Percentiles rank a stretch among this genome's conserved stretches.
Conservation (phyloP, 2,329 filamentous ascomycete genomes). For the Aspergillus aculeatus region DNA sequence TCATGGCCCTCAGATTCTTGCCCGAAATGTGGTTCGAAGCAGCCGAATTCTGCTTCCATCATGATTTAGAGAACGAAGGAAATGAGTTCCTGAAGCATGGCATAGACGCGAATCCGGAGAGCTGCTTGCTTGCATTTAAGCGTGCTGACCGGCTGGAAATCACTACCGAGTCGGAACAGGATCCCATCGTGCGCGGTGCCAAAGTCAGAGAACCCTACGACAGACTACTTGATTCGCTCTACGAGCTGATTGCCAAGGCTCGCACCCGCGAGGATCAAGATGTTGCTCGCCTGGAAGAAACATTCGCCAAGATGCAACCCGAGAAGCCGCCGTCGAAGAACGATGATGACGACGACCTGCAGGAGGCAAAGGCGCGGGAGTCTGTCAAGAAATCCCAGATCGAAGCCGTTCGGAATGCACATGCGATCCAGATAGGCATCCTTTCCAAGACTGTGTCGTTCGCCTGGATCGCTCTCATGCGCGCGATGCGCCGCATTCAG, state of each 20-base stretch:
- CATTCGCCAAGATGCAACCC: slow-evolving; percentile 47
- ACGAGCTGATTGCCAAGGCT: slow-evolving; percentile 73
- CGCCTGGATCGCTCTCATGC: slow-evolving; percentile 91
- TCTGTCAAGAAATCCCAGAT: slow-evolving; percentile 56
- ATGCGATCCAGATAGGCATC: slow-evolving; percentile 69
- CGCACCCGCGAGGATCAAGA: slow-evolving; percentile 65
- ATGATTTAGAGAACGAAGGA: slow-evolving; percentile 69
- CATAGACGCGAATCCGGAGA: slow-evolving; percentile 87
- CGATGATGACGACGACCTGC: slow-evolving; percentile 57
- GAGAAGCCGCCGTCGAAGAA: slow-evolving; percentile 40
- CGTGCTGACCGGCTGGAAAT: slow-evolving; percentile 84
- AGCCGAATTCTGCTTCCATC: slow-evolving; percentile 85
- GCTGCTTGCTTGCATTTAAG: slow-evolving; percentile 83
- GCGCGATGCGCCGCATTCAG: slow-evolving; percentile 90
- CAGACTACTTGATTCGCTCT: slow-evolving; percentile 80
- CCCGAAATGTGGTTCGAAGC: slow-evolving; percentile 95
- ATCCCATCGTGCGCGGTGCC: slow-evolving; percentile 61
- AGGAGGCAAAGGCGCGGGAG: slow-evolving; percentile 50
- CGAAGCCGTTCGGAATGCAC: slow-evolving; percentile 61
- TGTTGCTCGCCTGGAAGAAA: slow-evolving; percentile 55
- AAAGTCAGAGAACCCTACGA: slow-evolving; percentile 82
- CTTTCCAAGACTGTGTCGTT: slow-evolving; percentile 85
- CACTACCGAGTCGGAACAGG: slow-evolving; percentile 73
- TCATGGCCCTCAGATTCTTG: slow-evolving; percentile 92
- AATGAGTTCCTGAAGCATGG: slow-evolving; percentile 78